Base-by-base conservation (phyloP, 768 basidiomycete genomes). In the Pleurotus tuoliensis region DNA sequence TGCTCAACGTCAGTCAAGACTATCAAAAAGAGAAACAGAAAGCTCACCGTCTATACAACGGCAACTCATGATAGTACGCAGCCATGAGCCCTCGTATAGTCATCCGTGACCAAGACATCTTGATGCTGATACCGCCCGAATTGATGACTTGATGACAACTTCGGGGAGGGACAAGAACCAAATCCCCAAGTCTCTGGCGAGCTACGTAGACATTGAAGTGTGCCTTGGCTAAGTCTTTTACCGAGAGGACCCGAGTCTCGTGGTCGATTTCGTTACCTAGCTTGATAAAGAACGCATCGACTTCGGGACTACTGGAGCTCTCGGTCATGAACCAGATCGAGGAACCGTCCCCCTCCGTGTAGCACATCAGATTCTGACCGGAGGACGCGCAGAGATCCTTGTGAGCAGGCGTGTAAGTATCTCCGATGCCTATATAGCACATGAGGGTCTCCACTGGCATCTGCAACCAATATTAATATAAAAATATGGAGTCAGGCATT, bases 321-420 rank as follows among this genome's bases (percentile, higher is more conserved):
- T 78, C 73, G 1, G 92, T 91, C 88, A 94, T 90, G 69, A 93
- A 92, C 92, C 91, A 93, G 64, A 84, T 90, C 1, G 90, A 86
- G 1, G 85, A 87, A 0, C 86, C 90, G 40, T 70, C 77, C 20
- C 83, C 71, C 64, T 90, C 88, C 0, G 91, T 82, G 66, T 88
- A 87, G 63, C 86, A 87, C 91, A 94, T 93, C 18, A 94, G 71
- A 65, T 94, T 94, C 55, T 93, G 91, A 8, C 92, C 91, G 5
- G 87, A 86, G 3, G 90, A 92, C 1, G 82, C 90, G 62, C 91
- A 94, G 0, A 87, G 77, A 69, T 94, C 91, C 66, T 92, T 93
- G 65, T 94, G 92, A 56, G 82, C 87, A 1, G 91, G 86, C 0
- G 92, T 94, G 67, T 83, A 92, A 0, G 92, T 93, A 59, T 90